Evolutionary conservation across 2,329 filamentous ascomycete species (phyloP).

Genomic region (Trichophyton benhamiae): DNA sequence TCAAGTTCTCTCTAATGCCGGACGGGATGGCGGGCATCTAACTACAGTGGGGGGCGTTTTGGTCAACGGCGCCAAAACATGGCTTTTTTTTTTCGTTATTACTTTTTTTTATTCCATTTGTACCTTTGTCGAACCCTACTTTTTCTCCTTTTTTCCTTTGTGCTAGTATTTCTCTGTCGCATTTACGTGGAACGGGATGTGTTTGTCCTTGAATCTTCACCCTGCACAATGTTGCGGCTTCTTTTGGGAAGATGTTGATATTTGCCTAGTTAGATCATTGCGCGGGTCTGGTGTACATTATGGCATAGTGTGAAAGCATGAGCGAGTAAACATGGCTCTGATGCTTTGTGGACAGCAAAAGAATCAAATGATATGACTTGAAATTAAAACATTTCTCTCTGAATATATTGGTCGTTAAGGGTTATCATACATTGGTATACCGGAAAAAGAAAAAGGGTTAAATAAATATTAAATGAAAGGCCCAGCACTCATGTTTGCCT

Average conservation of each 20-base stretch:
- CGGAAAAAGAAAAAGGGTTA: too few relatives aligned
- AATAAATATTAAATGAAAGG: too few relatives aligned
- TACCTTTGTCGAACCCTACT: neutral
- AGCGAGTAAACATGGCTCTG: neutral
- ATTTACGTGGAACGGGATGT: constrained; percentile 1
- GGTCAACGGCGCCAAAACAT: constrained; percentile 2
- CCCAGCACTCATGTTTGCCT: neutral
- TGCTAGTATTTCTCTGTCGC: neutral
- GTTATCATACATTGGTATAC: neutral
- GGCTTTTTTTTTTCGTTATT: neutral
- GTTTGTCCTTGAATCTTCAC: neutral
- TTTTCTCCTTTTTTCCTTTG: neutral
- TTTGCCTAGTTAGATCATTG: neutral
- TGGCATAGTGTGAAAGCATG: neutral
- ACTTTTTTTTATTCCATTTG: neutral
- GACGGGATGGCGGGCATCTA: neutral
- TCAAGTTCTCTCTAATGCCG: neutral
- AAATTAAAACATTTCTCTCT: neutral
- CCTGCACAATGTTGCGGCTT: neutral
- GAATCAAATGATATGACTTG: neutral
- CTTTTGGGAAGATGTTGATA: neutral
- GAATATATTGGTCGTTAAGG: neutral
- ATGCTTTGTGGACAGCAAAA: neutral
- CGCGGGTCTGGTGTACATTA: neutral
- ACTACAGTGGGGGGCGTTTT: neutral